These are phyloP conservation scores for Thielaviopsis populi DNA, from an alignment of 2,329 filamentous ascomycete genomes.

Conservation along the genomic window DNA sequence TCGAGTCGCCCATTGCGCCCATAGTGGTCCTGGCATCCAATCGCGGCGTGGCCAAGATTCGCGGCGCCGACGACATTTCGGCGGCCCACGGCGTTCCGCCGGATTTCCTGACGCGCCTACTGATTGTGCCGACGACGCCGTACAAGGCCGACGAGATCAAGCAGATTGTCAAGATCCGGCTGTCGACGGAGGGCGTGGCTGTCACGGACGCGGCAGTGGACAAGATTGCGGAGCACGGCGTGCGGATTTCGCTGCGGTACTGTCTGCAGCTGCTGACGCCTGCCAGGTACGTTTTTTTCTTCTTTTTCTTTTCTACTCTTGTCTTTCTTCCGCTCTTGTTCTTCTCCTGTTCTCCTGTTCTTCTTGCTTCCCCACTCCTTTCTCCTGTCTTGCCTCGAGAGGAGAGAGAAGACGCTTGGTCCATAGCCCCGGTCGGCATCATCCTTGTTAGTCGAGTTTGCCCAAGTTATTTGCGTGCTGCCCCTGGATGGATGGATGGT, in stretches of 20 bases:
- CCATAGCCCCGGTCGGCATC: neutral
- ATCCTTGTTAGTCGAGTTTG: slow-evolving; percentile 1
- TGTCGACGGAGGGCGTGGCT: slow-evolving; percentile 64
- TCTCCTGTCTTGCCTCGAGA: slow-evolving; percentile 2
- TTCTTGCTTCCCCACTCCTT: slow-evolving; percentile 11
- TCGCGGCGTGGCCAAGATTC: slow-evolving; percentile 82
- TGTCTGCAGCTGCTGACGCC: slow-evolving; percentile 83
- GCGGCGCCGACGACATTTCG: slow-evolving; percentile 66
- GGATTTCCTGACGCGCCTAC: slow-evolving; percentile 81
- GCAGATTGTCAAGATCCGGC: slow-evolving; percentile 73
- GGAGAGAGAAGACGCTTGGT: neutral
- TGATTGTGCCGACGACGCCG: slow-evolving; percentile 88
- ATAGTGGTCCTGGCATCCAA: slow-evolving; percentile 97
- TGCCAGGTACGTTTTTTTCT: slow-evolving; percentile 41
- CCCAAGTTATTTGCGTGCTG: slow-evolving; percentile 1
- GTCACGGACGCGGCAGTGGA: slow-evolving; percentile 73
- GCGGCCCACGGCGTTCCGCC: slow-evolving; percentile 88
- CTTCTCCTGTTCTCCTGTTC: neutral
- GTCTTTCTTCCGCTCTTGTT: slow-evolving; percentile 5
- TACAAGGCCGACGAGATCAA: slow-evolving; percentile 85
- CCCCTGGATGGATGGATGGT: slow-evolving; percentile 5
- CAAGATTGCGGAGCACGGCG: slow-evolving; percentile 74
- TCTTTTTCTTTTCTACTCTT: slow-evolving; percentile 13
- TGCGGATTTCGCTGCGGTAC: slow-evolving; percentile 80
- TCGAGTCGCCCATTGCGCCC: slow-evolving; percentile 86